A percentile compares a stretch with the other conserved stretches of the same genome.
Conservation (phyloP, 768 basidiomycete species). For the Hygrocybe punicea region DNA sequence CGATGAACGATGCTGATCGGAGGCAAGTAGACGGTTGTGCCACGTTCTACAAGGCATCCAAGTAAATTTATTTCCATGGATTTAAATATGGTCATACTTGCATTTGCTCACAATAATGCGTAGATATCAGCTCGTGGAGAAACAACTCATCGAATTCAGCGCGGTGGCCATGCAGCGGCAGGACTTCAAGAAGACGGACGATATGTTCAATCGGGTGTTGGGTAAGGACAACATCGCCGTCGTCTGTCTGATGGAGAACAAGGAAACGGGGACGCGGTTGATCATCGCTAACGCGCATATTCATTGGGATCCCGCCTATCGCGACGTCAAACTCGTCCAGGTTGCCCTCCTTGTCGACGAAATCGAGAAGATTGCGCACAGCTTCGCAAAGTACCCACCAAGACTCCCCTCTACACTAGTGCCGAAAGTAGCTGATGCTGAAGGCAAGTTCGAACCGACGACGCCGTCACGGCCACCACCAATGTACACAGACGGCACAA, state of each 20-base stretch:
- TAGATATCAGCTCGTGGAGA: constrained; percentile 91
- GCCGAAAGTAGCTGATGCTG: constrained; percentile 5
- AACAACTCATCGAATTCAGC: constrained; percentile 90
- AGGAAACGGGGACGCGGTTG: constrained; percentile 79
- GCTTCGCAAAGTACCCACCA: constrained; percentile 80
- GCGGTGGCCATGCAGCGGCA: constrained; percentile 87
- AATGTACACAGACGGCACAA: constrained; percentile 73
- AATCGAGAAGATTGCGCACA: constrained; percentile 81
- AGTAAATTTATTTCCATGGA: constrained; percentile 50
- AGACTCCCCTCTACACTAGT: constrained; percentile 45
- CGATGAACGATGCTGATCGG: constrained; percentile 83
- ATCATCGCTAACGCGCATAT: constrained; percentile 90
- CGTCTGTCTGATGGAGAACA: constrained; percentile 81
- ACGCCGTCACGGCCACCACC: constrained; percentile 53
- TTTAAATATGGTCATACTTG: constrained; percentile 8
- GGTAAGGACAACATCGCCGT: constrained; percentile 93
- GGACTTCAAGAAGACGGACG: constrained; percentile 95
- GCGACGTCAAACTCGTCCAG: constrained; percentile 98
- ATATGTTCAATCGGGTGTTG: constrained; percentile 98
- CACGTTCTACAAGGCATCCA: constrained; percentile 86
- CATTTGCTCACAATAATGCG: constrained; percentile 13
- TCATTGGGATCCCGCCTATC: constrained; percentile 86
- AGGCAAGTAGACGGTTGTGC: constrained; percentile 94
- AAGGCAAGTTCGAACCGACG: constrained; percentile 4
- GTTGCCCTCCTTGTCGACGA: constrained; percentile 90